A percentile compares a stretch with the other conserved stretches of the same genome.
These are phyloP conservation scores for Trametes cinnabarina DNA, from an alignment of 768 basidiomycete species.

Conservation along the genomic window DNA sequence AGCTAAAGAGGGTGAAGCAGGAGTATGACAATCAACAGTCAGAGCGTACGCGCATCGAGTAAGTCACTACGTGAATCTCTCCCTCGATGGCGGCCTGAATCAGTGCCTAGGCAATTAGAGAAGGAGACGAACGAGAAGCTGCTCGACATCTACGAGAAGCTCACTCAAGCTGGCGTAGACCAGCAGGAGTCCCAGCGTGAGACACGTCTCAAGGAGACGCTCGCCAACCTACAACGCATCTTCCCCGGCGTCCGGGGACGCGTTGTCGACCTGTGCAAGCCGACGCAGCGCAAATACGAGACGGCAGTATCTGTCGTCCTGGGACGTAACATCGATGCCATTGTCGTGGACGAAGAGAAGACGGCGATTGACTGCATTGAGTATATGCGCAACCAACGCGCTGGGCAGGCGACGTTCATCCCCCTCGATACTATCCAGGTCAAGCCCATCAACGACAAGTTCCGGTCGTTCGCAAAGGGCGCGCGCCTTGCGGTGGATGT, in stretches of 20 bases:
- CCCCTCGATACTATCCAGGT: constrained; percentile 97
- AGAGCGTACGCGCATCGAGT: constrained; percentile 80
- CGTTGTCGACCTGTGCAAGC: constrained; percentile 92
- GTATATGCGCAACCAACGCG: constrained; percentile 94
- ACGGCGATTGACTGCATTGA: constrained; percentile 98
- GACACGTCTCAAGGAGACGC: constrained; percentile 77
- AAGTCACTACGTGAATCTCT: constrained; percentile 32
- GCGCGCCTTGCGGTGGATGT: constrained; percentile 61
- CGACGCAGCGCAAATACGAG: constrained; percentile 89
- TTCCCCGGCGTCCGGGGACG: constrained; percentile 95
- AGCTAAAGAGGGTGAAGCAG: constrained; percentile 65
- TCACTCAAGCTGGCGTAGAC: constrained; percentile 89
- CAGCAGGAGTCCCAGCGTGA: constrained; percentile 85
- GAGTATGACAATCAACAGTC: constrained; percentile 84
- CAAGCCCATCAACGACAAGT: constrained; percentile 92
- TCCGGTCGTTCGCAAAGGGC: constrained; percentile 83
- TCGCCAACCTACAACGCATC: constrained; percentile 78
- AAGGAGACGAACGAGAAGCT: constrained; percentile 92
- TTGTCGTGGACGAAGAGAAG: constrained; percentile 96
- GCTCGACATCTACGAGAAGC: constrained; percentile 72
- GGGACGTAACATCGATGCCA: constrained; percentile 91
- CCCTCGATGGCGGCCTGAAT: background rate
- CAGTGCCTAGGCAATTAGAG: constrained; percentile 70
- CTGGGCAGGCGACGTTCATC: constrained; percentile 96
- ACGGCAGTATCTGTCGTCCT: constrained; percentile 88